Evolutionary conservation across 2,329 filamentous ascomycete genomes (phyloP).

Genomic region (Monilinia fructigena): DNA sequence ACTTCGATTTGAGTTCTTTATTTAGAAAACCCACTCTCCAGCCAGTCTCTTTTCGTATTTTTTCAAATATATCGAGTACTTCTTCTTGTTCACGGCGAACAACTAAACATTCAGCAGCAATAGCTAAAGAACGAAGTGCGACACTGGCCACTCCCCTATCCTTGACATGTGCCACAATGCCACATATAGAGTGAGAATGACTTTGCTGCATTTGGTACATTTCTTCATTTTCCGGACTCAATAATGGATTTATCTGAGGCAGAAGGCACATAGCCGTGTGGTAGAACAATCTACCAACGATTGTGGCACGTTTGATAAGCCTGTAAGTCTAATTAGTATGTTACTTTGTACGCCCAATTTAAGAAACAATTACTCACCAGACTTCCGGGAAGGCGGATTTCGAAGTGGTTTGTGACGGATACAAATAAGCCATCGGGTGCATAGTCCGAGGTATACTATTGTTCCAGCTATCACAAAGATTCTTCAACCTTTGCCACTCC

Average conservation of each 20-base stretch:
- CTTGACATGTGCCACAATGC: constrained; percentile 81
- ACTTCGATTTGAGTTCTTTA: constrained; percentile 69
- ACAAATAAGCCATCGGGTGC: constrained; percentile 78
- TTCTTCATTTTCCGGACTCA: constrained; percentile 55
- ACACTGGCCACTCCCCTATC: constrained; percentile 77
- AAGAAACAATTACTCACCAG: constrained; percentile 56
- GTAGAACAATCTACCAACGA: constrained; percentile 82
- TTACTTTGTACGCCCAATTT: constrained; percentile 22
- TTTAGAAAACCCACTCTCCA: constrained; percentile 75
- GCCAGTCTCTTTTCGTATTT: constrained; percentile 72
- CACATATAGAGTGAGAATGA: constrained; percentile 83
- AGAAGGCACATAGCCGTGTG: constrained; percentile 83
- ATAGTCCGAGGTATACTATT: constrained; percentile 77
- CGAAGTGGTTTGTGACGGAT: constrained; percentile 62
- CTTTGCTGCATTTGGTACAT: constrained; percentile 69
- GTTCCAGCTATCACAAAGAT: constrained; percentile 82
- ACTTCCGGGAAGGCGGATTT: constrained; percentile 82
- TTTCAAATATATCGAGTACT: constrained; percentile 72
- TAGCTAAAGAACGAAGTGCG: constrained; percentile 74
- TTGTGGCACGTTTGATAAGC: constrained; percentile 78
- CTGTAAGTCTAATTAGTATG: constrained; percentile 45
- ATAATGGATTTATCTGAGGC: constrained; percentile 73
- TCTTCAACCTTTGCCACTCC: constrained; percentile 79
- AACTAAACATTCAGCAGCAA: constrained; percentile 72
- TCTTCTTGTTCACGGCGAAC: constrained; percentile 74